Evolutionary conservation across 495 filamentous ascomycete species (phyloP).

Genomic region (Aspergillus funiculosus): DNA sequence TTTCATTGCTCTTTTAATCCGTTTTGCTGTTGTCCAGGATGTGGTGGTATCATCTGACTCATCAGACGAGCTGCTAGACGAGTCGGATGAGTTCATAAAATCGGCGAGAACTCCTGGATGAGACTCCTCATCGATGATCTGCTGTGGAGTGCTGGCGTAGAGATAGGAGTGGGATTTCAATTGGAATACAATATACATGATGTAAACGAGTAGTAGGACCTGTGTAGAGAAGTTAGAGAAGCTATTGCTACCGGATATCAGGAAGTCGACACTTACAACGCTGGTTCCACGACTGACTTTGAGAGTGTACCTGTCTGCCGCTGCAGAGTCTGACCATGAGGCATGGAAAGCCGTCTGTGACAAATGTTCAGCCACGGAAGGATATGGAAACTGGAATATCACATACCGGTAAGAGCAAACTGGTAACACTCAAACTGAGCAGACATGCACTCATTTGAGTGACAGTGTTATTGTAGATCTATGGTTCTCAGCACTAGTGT

Average conservation of each 20-base stretch:
- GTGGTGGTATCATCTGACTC: constrained; percentile 61
- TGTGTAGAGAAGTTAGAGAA: constrained; percentile 16
- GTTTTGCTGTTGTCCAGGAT: constrained; percentile 68
- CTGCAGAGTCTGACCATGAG: constrained; percentile 59
- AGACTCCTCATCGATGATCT: constrained; percentile 82
- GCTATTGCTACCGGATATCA: not conserved
- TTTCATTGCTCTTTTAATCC: constrained; percentile 64
- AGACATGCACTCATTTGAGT: constrained; percentile 94
- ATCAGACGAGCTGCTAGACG: constrained; percentile 54
- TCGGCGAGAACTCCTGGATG: constrained; percentile 78
- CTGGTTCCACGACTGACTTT: constrained; percentile 87
- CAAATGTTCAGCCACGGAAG: not conserved
- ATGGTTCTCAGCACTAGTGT: not conserved
- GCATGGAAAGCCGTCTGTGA: constrained; percentile 78
- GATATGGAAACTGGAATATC: not conserved
- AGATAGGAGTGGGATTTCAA: constrained; percentile 88
- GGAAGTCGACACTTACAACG: constrained; percentile 50
- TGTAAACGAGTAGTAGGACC: constrained; percentile 76
- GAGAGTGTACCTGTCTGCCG: constrained; percentile 64
- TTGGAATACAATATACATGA: constrained; percentile 84
- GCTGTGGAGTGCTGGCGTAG: constrained; percentile 83
- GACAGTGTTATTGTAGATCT: constrained; percentile 91
- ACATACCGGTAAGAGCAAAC: constrained; percentile 67
- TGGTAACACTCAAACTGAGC: constrained; percentile 82
- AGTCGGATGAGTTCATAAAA: constrained; percentile 65